Evolutionary conservation across 2,329 filamentous ascomycete species (phyloP).

Genomic region (Epichloe sp.): DNA sequence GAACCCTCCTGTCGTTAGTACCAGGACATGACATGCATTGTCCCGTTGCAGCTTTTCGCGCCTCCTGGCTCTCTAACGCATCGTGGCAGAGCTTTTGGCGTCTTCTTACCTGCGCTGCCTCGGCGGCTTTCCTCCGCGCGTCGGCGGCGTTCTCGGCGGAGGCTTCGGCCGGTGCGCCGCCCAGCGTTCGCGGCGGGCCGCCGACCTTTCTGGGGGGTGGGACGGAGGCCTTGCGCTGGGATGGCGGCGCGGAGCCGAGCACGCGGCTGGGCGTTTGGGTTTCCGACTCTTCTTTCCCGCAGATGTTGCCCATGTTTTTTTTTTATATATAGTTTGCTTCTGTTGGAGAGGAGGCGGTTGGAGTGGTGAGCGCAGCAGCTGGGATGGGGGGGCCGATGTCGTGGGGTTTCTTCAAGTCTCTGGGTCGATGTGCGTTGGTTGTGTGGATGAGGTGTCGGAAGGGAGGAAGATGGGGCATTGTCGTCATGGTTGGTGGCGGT

Average conservation of each 20-base stretch:
- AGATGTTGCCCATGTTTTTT: slow-evolving; percentile 69
- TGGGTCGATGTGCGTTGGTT: too few relatives aligned
- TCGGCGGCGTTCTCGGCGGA: slow-evolving; percentile 23
- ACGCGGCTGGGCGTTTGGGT: slow-evolving; percentile 57
- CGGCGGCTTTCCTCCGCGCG: slow-evolving; percentile 60
- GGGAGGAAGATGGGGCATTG: background rate
- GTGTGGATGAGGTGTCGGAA: too few relatives aligned
- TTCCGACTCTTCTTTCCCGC: slow-evolving; percentile 61
- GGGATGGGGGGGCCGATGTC: too few relatives aligned
- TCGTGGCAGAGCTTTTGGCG: background rate
- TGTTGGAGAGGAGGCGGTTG: background rate
- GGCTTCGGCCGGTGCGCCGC: slow-evolving; percentile 26
- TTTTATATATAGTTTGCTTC: background rate
- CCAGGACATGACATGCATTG: too few relatives aligned
- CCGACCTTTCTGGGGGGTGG: slow-evolving; percentile 30
- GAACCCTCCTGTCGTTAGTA: background rate
- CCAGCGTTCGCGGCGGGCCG: slow-evolving; percentile 51
- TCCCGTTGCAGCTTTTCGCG: too few relatives aligned
- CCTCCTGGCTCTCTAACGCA: too few relatives aligned
- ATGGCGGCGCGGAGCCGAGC: slow-evolving; percentile 42
- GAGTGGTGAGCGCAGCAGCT: too few relatives aligned
- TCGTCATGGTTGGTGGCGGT: background rate
- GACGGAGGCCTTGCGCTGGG: slow-evolving; percentile 36
- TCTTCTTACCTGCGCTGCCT: slow-evolving; percentile 62
- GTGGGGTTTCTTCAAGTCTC: too few relatives aligned